phyloP scores from a whole-genome alignment of 1,139 yeast genomes.

The Taiozyma sp. region DNA sequence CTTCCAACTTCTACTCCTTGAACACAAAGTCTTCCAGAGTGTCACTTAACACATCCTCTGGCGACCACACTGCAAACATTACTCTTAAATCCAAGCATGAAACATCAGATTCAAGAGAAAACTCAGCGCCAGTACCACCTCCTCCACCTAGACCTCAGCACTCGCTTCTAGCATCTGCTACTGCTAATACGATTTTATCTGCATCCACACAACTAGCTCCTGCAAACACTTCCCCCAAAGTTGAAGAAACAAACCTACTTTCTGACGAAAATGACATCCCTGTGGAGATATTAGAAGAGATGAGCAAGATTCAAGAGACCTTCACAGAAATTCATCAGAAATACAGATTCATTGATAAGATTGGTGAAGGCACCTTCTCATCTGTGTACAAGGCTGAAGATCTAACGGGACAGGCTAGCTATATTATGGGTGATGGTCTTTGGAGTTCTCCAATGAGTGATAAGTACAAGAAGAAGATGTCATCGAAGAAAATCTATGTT shows the following conservation, averaged over 20 bases:
- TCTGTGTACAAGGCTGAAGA: constrained; percentile 76
- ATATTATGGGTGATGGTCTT: constrained; percentile 90
- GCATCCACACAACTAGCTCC: neutral
- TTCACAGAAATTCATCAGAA: constrained; percentile 52
- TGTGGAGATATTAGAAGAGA: constrained; percentile 57
- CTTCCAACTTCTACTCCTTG: neutral
- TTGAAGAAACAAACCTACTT: constrained; percentile 1
- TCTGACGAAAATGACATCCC: constrained; percentile 25
- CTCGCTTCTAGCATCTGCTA: neutral
- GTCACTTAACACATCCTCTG: neutral
- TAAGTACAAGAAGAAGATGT: constrained; percentile 22
- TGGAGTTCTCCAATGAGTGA: constrained; percentile 74
- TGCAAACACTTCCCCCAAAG: neutral
- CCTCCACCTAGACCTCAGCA: neutral
- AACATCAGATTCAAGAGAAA: neutral
- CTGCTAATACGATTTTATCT: neutral
- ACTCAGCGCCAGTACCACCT: neutral
- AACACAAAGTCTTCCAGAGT: neutral
- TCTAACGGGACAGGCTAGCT: constrained; percentile 49
- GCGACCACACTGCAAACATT: neutral
- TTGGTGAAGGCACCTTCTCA: constrained; percentile 94
- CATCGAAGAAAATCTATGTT: constrained; percentile 52
- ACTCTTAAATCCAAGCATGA: neutral
- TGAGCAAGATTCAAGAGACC: constrained; percentile 54
- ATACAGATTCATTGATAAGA: constrained; percentile 34